Conservation (phyloP, 2,329 filamentous ascomycete species). For the Arthrinium phaeospermum region DNA sequence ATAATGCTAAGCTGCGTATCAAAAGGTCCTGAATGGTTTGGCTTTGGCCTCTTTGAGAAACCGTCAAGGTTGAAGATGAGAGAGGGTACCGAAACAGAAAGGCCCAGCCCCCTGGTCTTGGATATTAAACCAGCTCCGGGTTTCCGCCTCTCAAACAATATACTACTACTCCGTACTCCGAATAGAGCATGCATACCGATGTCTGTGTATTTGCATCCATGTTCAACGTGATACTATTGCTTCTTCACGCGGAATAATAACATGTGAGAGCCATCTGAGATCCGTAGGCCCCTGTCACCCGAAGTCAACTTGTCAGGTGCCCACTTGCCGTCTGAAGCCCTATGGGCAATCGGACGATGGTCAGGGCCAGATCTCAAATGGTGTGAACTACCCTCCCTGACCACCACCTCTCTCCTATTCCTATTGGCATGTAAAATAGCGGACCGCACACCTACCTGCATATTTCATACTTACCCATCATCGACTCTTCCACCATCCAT, state of each 20-base stretch:
- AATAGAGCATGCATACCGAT: background rate
- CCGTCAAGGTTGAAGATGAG: background rate
- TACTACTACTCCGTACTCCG: background rate
- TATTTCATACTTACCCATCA: background rate
- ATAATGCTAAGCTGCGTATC: background rate
- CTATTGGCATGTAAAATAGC: background rate
- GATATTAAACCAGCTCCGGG: background rate
- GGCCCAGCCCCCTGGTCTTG: background rate
- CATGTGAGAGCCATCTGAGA: conserved; percentile 13
- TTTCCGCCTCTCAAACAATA: background rate
- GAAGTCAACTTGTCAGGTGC: conserved; percentile 8
- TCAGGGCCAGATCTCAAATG: background rate
- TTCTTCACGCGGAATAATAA: background rate
- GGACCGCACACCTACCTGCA: background rate
- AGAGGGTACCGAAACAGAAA: background rate
- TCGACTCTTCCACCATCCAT: background rate
- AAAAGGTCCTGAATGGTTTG: background rate
- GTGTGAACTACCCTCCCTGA: background rate
- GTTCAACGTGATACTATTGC: background rate
- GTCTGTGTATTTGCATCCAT: background rate
- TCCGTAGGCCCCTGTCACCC: conserved; percentile 5
- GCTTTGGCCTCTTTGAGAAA: background rate
- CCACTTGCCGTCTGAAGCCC: conserved; percentile 12
- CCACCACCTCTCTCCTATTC: background rate
- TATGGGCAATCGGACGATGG: conserved; percentile 6